These are phyloP conservation scores for Solanum ahanhuiri DNA, from an alignment of 257 asterid genomes.

Conservation along the genomic window DNA sequence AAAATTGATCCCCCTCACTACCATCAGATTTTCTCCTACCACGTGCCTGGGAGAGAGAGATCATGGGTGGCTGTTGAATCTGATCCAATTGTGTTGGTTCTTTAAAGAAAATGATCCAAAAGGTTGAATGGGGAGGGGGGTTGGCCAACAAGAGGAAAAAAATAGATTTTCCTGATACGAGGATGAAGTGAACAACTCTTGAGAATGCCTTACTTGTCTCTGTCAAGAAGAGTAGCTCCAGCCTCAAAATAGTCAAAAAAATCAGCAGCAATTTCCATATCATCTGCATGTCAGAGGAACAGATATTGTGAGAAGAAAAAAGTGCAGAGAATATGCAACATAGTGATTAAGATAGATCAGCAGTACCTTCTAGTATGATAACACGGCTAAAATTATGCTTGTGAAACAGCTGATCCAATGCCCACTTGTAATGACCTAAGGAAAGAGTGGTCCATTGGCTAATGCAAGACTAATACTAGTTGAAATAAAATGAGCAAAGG, in stretches of 20 bases:
- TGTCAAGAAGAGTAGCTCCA: conserved; percentile 89
- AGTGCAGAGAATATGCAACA: conserved; percentile 1
- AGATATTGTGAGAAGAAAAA: conserved; percentile 16
- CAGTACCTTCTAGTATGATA: conserved; percentile 90
- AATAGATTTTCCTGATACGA: neutral
- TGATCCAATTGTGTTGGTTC: neutral
- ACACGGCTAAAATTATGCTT: conserved; percentile 78
- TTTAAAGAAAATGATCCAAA: neutral
- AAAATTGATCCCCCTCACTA: neutral
- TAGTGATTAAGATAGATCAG: conserved; percentile 6
- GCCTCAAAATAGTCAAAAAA: conserved; percentile 94
- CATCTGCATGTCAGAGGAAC: conserved; percentile 51
- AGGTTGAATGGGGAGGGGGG: neutral
- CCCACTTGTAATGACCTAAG: conserved; percentile 98
- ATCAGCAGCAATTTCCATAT: conserved; percentile 97
- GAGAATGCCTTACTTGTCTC: conserved; percentile 63
- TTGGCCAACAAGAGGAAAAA: neutral
- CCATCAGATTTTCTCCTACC: neutral
- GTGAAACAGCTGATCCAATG: conserved; percentile 87
- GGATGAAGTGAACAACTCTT: neutral
- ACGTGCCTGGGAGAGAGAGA: neutral
- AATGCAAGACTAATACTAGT: neutral
- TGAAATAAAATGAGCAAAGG: neutral
- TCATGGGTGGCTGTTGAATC: neutral
- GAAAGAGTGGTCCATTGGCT: conserved; percentile 4